A percentile compares a stretch with the other conserved stretches of the same genome.
These are phyloP conservation scores for Diaporthe ilicicola DNA, from an alignment of 2,329 filamentous ascomycete genomes.

Conservation along the genomic window DNA sequence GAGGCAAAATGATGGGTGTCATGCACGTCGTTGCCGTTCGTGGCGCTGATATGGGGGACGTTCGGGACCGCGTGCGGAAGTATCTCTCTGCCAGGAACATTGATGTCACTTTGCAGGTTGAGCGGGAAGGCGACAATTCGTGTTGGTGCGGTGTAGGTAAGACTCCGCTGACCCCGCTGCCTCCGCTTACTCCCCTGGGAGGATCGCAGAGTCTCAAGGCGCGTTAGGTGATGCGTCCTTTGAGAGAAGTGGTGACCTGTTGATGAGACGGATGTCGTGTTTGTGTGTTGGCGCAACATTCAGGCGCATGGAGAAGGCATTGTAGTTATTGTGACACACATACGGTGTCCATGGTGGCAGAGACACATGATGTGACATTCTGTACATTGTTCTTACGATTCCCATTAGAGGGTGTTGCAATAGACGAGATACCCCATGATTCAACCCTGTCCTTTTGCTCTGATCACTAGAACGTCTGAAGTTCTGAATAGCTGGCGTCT, in stretches of 20 bases:
- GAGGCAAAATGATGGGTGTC: slow-evolving; percentile 75
- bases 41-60: slow-evolving; percentile 80
- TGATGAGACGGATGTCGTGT: background rate
- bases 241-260: background rate
- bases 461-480: background rate
- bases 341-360: background rate
- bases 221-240: slow-evolving; percentile 22
- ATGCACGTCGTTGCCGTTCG: slow-evolving; percentile 85
- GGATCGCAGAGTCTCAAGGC: slow-evolving; percentile 30
- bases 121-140: slow-evolving; percentile 77
- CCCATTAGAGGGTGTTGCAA: slow-evolving; percentile 16
- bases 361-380: background rate
- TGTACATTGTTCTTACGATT: slow-evolving; percentile 21
- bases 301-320: background rate
- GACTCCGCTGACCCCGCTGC: slow-evolving; percentile 42
- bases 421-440: slow-evolving; percentile 25
- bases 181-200: slow-evolving; percentile 28
- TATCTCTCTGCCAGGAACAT: slow-evolving; percentile 78
- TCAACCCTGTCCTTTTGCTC: background rate
- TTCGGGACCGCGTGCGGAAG: slow-evolving; percentile 76
- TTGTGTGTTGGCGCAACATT: background rate
- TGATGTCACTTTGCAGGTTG: slow-evolving; percentile 87
- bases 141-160: slow-evolving; percentile 67
- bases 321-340: background rate
- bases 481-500: no score